Evolutionary conservation across 768 basidiomycete genomes (phyloP), one percentile per base, ranked within the genome.

Genomic region (Cubamyces lactineus): DNA sequence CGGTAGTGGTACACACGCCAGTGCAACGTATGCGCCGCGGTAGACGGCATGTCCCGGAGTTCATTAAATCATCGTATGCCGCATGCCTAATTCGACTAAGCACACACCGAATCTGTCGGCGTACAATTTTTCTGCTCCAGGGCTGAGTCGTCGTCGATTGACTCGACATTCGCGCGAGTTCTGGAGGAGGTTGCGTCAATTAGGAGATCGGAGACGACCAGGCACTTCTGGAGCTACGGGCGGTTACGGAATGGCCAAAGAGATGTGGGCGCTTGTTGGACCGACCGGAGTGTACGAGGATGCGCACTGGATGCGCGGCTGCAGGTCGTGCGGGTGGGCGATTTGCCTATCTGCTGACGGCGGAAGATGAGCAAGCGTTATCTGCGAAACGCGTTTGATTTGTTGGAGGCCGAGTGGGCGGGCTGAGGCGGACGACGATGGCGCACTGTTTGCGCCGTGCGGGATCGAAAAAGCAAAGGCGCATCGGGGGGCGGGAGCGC

Each of bases 331-430:
- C 54, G 54, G 54, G 17, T 19, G 43, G 43, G 28, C 34, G 9
- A 46, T 55, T 49, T 57, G 19, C 56, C 56, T 57, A 57, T 57
- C 56, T 41, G 28, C 21, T 3, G n/a, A 7, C 19, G 34, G 19
- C 50, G 9, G 17, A 13, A 5, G 49, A 16, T 30, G 49, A 16
- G 49, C 34, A 34, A 34, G 49, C 49, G 49, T 52, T 52, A 52
- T 52, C 50, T 52, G n/a, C 50, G 50, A 39, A 48, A 48, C 47
- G 47, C 47, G 16, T 17, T 45, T 45, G 47, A 17, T 26, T 13
- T 39, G 28, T 39, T 39, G 34, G 5, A 39, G 19, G 34, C 38
- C 16, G 11, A 34, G 30, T 3, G 30, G 19, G 12, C 19, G 23
- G 17, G 28, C 16, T 5, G 17, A 34, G 21, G 21, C 45, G 19